A percentile compares a stretch with the other conserved stretches of the same genome.
phyloP scores from a whole-genome alignment of 2,329 filamentous ascomycete species.

The Fusarium tuaranense region DNA sequence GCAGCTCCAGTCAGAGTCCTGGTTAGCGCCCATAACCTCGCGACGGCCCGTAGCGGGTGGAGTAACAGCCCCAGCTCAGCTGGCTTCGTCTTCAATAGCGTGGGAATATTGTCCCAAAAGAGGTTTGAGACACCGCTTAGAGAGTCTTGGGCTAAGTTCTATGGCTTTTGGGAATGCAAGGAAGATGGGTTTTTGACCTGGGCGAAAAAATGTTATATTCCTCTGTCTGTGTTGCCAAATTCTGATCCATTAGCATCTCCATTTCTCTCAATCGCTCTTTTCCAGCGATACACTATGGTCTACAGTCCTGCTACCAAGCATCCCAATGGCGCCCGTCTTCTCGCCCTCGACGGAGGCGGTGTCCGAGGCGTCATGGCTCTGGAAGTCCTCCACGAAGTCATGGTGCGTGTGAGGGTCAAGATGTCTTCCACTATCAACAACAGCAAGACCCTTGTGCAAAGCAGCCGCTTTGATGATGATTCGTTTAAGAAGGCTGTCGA shows the following conservation, averaged over 20 bases:
- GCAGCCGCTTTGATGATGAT: conserved; percentile 28
- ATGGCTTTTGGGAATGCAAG: not conserved
- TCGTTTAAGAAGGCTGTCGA: conserved; percentile 27
- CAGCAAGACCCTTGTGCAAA: conserved; percentile 25
- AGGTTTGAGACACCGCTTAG: not conserved
- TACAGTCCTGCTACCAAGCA: conserved; percentile 4
- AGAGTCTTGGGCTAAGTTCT: not conserved
- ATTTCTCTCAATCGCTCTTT: not conserved
- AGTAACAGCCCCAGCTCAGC: not conserved
- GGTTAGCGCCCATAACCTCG: not conserved
- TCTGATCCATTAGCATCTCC: not conserved
- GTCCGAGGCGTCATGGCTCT: conserved; percentile 16
- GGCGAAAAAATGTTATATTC: not conserved
- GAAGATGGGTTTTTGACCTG: not conserved
- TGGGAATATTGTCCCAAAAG: not conserved
- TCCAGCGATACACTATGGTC: not conserved
- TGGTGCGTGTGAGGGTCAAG: conserved; percentile 1
- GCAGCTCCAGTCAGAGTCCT: not conserved
- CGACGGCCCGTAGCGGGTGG: not conserved
- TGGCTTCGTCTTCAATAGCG: not conserved
- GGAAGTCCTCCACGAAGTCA: conserved; percentile 5
- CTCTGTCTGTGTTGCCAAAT: not conserved
- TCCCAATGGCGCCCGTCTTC: conserved; percentile 16
- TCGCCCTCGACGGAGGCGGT: conserved; percentile 18
- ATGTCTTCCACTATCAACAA: conserved; percentile 18